Evolutionary conservation across 257 asterid genomes (phyloP).

Genomic region (Penstemon davidsonii): DNA sequence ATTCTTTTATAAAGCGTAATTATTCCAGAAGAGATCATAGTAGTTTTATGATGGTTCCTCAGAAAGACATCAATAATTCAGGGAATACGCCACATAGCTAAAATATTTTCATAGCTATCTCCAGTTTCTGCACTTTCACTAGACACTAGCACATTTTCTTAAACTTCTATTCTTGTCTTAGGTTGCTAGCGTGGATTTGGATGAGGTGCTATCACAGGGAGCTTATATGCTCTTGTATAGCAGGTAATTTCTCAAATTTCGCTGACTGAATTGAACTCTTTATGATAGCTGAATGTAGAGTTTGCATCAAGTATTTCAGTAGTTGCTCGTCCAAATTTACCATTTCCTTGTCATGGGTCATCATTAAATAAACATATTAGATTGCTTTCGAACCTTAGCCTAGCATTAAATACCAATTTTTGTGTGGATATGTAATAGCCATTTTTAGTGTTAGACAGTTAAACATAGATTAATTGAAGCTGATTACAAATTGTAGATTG

Average conservation of each 20-base stretch:
- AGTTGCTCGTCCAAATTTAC: not conserved
- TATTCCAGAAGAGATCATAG: not conserved
- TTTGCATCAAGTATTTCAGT: not conserved
- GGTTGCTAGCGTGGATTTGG: conserved; percentile 71
- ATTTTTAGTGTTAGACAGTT: no score
- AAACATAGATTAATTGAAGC: no score
- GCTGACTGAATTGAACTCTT: not conserved
- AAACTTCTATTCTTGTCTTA: conserved; percentile 32
- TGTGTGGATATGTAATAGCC: not conserved
- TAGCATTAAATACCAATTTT: no score
- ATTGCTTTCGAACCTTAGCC: no score
- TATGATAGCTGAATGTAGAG: not conserved
- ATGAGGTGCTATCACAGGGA: conserved; percentile 95
- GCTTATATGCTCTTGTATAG: conserved; percentile 95
- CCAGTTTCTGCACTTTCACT: conserved; percentile 1
- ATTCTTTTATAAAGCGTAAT: not conserved
- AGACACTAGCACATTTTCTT: conserved; percentile 7
- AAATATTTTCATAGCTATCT: not conserved
- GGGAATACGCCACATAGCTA: conserved; percentile 5
- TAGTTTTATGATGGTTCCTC: conserved; percentile 1
- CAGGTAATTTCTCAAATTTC: conserved; percentile 54
- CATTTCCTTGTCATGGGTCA: not conserved
- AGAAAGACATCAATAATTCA: not conserved
- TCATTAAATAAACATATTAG: no score
- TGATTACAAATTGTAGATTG: not conserved